Conservation (phyloP, 1,284 basidiomycete species). For the Sporisorium exsertum region DNA sequence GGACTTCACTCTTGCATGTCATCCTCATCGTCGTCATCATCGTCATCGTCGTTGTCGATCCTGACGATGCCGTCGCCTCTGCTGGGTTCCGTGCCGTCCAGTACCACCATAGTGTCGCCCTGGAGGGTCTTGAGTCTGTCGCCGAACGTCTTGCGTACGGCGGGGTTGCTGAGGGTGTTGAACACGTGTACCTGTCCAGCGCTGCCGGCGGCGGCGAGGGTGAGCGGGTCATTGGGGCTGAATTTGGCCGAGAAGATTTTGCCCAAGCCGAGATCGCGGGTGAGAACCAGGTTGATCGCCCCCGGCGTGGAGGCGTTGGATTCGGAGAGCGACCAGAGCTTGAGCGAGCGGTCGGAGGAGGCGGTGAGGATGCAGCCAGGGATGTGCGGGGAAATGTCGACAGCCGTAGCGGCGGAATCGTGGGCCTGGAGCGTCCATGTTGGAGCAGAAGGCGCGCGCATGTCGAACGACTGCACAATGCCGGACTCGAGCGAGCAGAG, state of each 20-base stretch:
- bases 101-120: constrained; percentile 16
- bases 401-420: constrained; percentile 88
- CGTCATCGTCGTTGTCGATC: constrained; percentile 47
- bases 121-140: constrained; percentile 59
- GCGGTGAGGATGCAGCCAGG: constrained; percentile 91
- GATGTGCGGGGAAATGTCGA: constrained; percentile 92
- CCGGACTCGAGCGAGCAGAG: constrained; percentile 76
- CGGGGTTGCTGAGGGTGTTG: constrained; percentile 74
- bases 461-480: constrained; percentile 83
- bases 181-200: constrained; percentile 93
- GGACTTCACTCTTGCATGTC: constrained; percentile 45
- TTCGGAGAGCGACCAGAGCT: constrained; percentile 84
- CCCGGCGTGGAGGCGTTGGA: constrained; percentile 42
- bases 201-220: constrained; percentile 91
- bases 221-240: constrained; percentile 93
- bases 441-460: constrained; percentile 75
- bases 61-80: constrained; percentile 52
- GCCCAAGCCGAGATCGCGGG: constrained; percentile 92
- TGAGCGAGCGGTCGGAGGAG: constrained; percentile 87
- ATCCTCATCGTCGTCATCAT: constrained; percentile 49
- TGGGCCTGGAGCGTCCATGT: constrained; percentile 94
- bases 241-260: constrained; percentile 92
- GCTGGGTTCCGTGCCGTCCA: constrained; percentile 41
- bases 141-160: constrained; percentile 69
- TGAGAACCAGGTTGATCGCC: constrained; percentile 84